phyloP scores from a whole-genome alignment of 1,284 basidiomycete genomes.

The Austroboletus sp. region DNA sequence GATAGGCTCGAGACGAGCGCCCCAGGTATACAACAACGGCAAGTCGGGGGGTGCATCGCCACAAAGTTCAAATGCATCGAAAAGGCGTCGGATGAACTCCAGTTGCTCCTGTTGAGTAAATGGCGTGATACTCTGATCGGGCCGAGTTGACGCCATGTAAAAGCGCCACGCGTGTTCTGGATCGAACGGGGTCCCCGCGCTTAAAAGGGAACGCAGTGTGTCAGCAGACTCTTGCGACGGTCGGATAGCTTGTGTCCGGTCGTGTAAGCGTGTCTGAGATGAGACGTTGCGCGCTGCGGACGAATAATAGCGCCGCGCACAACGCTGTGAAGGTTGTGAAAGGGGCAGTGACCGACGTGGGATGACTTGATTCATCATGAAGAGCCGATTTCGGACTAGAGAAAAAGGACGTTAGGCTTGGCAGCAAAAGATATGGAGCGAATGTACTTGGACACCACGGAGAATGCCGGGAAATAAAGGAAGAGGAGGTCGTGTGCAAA shows the following conservation, averaged over 20 bases:
- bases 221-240: conserved; percentile 6
- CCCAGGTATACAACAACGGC: conserved; percentile 34
- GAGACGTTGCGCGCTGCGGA: conserved; percentile 23
- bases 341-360: conserved; percentile 21
- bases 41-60: conserved; percentile 21
- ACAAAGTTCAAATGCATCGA: conserved; percentile 27
- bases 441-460: conserved; percentile 37
- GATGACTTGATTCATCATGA: conserved; percentile 32
- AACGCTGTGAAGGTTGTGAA: conserved; percentile 24
- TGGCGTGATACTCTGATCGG: conserved; percentile 5
- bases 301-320: conserved; percentile 24
- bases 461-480: conserved; percentile 38
- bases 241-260: conserved; percentile 5
- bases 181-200: conserved; percentile 25
- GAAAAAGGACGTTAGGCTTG: conserved; percentile 12
- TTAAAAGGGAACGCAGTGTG: conserved; percentile 22
- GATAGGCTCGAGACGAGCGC: conserved; percentile 32
- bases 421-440: neutral
- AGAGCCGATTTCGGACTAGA: conserved; percentile 27
- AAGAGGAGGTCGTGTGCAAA: conserved; percentile 28
- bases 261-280: conserved; percentile 14
- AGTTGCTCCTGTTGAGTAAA: conserved; percentile 27
- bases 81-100: conserved; percentile 31
- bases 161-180: conserved; percentile 37
- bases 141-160: conserved; percentile 25